Evolutionary conservation across 1,284 basidiomycete species (phyloP).

Genomic region (Amylostereum areolatum): DNA sequence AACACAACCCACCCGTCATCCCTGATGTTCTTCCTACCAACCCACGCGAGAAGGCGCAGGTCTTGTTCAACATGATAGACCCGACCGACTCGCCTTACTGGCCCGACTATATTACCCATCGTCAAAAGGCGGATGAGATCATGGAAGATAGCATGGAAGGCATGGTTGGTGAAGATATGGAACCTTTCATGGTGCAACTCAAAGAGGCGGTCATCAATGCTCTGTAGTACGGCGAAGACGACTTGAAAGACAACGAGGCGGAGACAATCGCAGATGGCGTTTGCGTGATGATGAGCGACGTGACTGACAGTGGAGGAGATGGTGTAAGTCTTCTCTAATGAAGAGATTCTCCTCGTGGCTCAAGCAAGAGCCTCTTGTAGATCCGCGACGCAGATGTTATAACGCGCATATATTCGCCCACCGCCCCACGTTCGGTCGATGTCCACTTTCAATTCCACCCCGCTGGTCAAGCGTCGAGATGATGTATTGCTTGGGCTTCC

Average conservation of each 20-base stretch:
- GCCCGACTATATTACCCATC: background rate
- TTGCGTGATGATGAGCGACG: background rate
- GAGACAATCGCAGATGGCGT: background rate
- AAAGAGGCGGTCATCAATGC: background rate
- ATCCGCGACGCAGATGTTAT: conserved; percentile 1
- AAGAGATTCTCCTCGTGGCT: background rate
- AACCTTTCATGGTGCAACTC: background rate
- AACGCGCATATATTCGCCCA: background rate
- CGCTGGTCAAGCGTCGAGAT: background rate
- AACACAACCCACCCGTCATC: background rate
- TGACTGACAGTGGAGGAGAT: background rate
- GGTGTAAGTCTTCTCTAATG: background rate
- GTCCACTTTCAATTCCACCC: background rate
- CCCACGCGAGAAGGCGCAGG: background rate
- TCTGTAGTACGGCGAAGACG: background rate
- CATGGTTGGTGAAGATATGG: too few relatives aligned
- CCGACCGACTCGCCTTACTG: conserved; percentile 2
- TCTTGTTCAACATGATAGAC: conserved; percentile 1
- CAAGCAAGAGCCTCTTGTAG: background rate
- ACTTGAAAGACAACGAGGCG: background rate
- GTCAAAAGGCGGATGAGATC: background rate
- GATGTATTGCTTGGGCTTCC: background rate
- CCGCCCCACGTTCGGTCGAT: background rate
- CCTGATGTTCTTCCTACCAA: background rate
- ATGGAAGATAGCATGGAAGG: too few relatives aligned